Base-by-base conservation (phyloP, 75 land plant species). In the Pseudotsuga menziesii region DNA sequence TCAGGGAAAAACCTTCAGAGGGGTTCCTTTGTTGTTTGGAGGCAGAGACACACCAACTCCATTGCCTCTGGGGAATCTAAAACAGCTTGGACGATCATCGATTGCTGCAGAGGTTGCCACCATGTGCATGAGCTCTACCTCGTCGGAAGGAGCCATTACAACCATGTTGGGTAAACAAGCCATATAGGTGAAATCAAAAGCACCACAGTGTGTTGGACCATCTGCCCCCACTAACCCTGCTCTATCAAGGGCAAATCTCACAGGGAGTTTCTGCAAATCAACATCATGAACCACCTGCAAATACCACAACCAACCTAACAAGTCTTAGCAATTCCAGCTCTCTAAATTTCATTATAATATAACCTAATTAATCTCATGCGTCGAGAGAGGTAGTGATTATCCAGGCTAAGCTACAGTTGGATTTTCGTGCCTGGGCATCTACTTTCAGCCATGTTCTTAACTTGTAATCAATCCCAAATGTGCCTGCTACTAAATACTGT, bases 61-160 rank as follows among this genome's bases (percentile, higher is more conserved):
- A 73, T 92, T 92, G 5, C 95, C 97, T 73, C 95, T 79, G 3
- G 95, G 97, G 55, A 90, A 94, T 48, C 95, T 82, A 76, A 94
- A 92, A 67, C 97, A 92, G 73, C 95, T 90, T 15, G 97, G 97
- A 4, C 91, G 81, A 78, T 94, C 95, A 64, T 94, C 95, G 39
- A 94, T 92, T 2, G 78, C 83, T 14, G 86, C 95, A 52, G 97
- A 90, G 19, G 95, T 94, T 13, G 97, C 97, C 20, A 94, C 93
- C 95, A 92, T 94, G 81, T 92, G 92, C 83, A 92, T 93, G 5
- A 94, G 87, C 81, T 94, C 92, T 20, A 91, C 91, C 78, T 94
- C 97, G 74, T 94, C 95, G 27, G 91, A 80, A 22, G 97, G 97
- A 55, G 97, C 97, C 97, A 94, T 94, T 36, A 94, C 97, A 13